Conservation (phyloP, 1,284 basidiomycete species). For the Chondrostereum purpureum region DNA sequence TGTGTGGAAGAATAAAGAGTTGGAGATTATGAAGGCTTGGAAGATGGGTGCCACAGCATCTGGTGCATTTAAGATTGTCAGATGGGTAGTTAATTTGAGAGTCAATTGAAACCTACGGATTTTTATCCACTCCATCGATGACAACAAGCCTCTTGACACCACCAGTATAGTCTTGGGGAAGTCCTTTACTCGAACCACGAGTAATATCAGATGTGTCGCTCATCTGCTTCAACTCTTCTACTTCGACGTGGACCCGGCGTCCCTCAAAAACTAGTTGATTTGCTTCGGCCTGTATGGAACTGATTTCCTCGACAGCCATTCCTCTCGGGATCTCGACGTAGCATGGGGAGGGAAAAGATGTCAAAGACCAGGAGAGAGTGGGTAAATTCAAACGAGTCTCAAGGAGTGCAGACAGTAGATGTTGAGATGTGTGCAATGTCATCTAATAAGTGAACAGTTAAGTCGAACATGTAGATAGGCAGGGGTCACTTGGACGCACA, state of each 20-base stretch:
- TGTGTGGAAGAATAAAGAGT: conserved; percentile 63
- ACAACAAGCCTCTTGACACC: conserved; percentile 77
- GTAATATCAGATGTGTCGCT: conserved; percentile 35
- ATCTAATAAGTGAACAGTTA: conserved; percentile 40
- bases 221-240: conserved; percentile 48
- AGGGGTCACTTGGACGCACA: conserved; percentile 40
- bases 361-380: conserved; percentile 81
- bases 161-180: conserved; percentile 67
- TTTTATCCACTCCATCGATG: conserved; percentile 77
- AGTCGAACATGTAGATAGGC: background rate
- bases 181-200: conserved; percentile 44
- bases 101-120: conserved; percentile 46
- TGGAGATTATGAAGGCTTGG: conserved; percentile 68
- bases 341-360: conserved; percentile 56
- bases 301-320: conserved; percentile 61
- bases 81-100: conserved; percentile 1
- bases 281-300: conserved; percentile 55
- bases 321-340: conserved; percentile 77
- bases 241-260: conserved; percentile 56
- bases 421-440: conserved; percentile 80
- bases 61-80: conserved; percentile 22
- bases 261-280: conserved; percentile 65
- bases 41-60: conserved; percentile 85
- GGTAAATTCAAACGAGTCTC: conserved; percentile 64
- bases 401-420: conserved; percentile 77